phyloP scores from a whole-genome alignment of 2,329 filamentous ascomycete species.

The Colletotrichum abscissum region DNA sequence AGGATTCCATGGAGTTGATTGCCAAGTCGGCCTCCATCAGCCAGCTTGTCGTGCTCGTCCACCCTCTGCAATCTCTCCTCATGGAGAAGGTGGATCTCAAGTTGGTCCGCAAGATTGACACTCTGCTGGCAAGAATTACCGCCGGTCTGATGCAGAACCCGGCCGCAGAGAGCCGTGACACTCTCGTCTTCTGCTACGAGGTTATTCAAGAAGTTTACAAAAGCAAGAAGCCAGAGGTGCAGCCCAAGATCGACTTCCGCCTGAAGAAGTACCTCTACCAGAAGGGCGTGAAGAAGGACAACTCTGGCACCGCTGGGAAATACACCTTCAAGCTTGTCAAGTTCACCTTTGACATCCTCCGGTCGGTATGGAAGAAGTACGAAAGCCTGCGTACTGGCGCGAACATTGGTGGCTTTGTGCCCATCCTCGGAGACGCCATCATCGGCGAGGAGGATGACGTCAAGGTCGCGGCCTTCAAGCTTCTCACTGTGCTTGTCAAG shows the following conservation, averaged over 20 bases:
- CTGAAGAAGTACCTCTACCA: slow-evolving; percentile 83
- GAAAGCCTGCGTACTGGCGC: slow-evolving; percentile 81
- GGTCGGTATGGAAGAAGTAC: slow-evolving; percentile 87
- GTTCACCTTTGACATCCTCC: slow-evolving; percentile 88
- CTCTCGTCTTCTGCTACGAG: slow-evolving; percentile 95
- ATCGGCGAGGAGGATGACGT: slow-evolving; percentile 91
- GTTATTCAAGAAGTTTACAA: slow-evolving; percentile 89
- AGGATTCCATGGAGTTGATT: slow-evolving; percentile 95
- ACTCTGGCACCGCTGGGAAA: slow-evolving; percentile 78
- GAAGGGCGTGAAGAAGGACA: slow-evolving; percentile 79
- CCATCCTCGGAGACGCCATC: slow-evolving; percentile 88
- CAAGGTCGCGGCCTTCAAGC: slow-evolving; percentile 85
- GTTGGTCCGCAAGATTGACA: slow-evolving; percentile 90
- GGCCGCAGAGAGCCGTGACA: slow-evolving; percentile 80
- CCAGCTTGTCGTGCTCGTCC: slow-evolving; percentile 79
- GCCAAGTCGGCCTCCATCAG: slow-evolving; percentile 83
- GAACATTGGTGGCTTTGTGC: slow-evolving; percentile 88
- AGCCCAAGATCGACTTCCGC: slow-evolving; percentile 69
- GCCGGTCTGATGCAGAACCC: slow-evolving; percentile 86
- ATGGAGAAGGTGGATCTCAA: slow-evolving; percentile 86
- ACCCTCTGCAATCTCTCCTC: slow-evolving; percentile 81
- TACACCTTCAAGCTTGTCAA: slow-evolving; percentile 88
- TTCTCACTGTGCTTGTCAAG: slow-evolving; percentile 87
- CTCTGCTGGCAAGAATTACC: slow-evolving; percentile 84
- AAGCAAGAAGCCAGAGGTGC: slow-evolving; percentile 62